phyloP scores from a whole-genome alignment of 2,329 filamentous ascomycete genomes.

The Didymella lethalis region DNA sequence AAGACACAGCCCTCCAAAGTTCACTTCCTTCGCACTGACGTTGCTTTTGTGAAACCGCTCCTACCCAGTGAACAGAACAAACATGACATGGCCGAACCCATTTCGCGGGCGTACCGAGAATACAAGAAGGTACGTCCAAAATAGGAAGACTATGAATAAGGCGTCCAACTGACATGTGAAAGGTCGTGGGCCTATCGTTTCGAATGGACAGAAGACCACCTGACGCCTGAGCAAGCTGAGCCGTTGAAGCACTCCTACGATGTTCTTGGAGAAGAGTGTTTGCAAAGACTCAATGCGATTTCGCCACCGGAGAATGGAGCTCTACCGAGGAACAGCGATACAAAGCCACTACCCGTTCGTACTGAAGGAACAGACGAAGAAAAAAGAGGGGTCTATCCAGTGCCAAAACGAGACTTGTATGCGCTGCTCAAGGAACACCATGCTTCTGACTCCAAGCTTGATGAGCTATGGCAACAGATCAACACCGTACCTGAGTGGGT shows the following conservation, averaged over 20 bases:
- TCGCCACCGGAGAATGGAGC: slow-evolving; percentile 57
- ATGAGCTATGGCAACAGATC: slow-evolving; percentile 70
- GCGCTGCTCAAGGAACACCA: slow-evolving; percentile 67
- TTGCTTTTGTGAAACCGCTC: neutral
- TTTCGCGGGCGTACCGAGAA: slow-evolving; percentile 55
- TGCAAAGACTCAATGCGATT: slow-evolving; percentile 69
- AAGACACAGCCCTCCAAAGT: neutral
- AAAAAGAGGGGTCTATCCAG: slow-evolving; percentile 44
- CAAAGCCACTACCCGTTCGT: slow-evolving; percentile 38
- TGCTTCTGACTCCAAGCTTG: slow-evolving; percentile 62
- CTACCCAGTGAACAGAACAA: neutral
- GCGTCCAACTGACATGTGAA: slow-evolving; percentile 23
- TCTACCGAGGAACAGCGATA: slow-evolving; percentile 51
- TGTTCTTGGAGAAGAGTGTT: slow-evolving; percentile 69
- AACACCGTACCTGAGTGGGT: slow-evolving; percentile 77
- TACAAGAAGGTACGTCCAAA: slow-evolving; percentile 51
- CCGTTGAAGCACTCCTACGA: slow-evolving; percentile 74
- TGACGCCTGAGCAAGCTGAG: slow-evolving; percentile 65
- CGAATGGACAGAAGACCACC: slow-evolving; percentile 71
- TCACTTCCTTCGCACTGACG: slow-evolving; percentile 1
- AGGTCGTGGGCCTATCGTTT: slow-evolving; percentile 73
- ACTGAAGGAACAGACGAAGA: slow-evolving; percentile 38
- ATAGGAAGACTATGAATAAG: slow-evolving; percentile 23
- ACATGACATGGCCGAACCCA: slow-evolving; percentile 55
- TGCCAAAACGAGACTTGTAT: slow-evolving; percentile 67